Base-by-base conservation (phyloP, 495 filamentous ascomycete species). In the Peziza echinospora region DNA sequence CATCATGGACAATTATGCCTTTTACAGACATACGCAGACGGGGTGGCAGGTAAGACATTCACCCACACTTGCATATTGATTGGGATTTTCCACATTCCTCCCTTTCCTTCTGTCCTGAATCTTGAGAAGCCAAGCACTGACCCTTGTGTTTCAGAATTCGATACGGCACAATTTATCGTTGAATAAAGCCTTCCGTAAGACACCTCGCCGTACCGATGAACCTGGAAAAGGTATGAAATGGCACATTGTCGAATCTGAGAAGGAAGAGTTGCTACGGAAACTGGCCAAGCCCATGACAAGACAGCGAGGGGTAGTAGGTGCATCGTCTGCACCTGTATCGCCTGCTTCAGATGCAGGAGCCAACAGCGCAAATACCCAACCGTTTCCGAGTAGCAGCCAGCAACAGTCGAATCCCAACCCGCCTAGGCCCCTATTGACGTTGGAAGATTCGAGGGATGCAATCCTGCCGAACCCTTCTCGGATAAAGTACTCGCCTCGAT, bases 181-280 rank as follows among this genome's bases (percentile, higher is more conserved):
- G 43, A 93, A 91, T 56, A 87, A 92, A 62, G 73, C 76, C 0
- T 97, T 97, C 60, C 73, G 80, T 51, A 96, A 96, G 60, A 78
- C 93, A 5, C 79, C 91, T 21, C 78, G 89, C 26, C 73, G 80
- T 5, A 89, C 84, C 0, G 82, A 97, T 54, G 91, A 97, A 57
- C 89, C 89, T 2, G 89, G 89, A 2, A 97, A 97, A 64, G 89
- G 89, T 21, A 93, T 93, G 86, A 93, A 94, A 59, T 97, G 89
- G 89, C 76, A 80, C 61, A 80, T 97, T 57, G 76, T 82, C 2
- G 71, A 76, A 1, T 82, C 85, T 45, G 65, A 76, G 37, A 77
- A 80, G 23, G 80, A 93, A 5, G 83, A 91, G 42, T 78, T 76
- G 46, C 65, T 76, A 49, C 76, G 74, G 61, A 77, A 76, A 45